Evolutionary conservation across 176 grass and related monocot species (phyloP).

Genomic region (Raddia guianensis): DNA sequence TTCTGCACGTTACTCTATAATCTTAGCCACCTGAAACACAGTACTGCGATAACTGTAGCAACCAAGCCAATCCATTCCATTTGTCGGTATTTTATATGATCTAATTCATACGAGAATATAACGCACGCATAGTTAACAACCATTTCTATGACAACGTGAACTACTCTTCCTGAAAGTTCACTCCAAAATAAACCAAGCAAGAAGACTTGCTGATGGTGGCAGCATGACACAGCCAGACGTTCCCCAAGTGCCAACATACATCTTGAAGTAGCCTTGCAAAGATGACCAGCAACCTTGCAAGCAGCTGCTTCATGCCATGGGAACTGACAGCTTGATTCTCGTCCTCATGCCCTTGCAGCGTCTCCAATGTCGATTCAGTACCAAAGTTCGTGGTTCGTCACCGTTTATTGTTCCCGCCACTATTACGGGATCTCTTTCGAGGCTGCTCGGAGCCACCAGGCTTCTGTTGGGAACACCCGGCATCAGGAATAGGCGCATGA

Average conservation of each 20-base stretch:
- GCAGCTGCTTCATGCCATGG: conserved; percentile 10
- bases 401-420: conserved; percentile 46
- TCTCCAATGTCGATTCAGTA: conserved; percentile 5
- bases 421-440: conserved; percentile 51
- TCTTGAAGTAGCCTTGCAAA: neutral
- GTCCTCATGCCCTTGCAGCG: conserved; percentile 22
- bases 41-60: neutral
- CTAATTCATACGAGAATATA: neutral
- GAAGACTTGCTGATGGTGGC: neutral
- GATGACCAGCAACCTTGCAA: neutral
- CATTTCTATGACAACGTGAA: neutral
- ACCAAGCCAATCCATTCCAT: neutral
- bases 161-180: neutral
- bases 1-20: too few relatives aligned
- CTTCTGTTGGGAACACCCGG: conserved; percentile 49
- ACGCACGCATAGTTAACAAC: neutral
- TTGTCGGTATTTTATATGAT: neutral
- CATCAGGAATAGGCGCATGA: conserved; percentile 73
- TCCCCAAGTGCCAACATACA: neutral
- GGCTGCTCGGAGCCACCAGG: conserved; percentile 37
- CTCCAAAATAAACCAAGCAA: neutral
- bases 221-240: neutral
- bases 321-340: neutral
- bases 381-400: conserved; percentile 36
- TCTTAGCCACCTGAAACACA: too few relatives aligned